Evolutionary conservation across 306 rosid species (phyloP).

Genomic region (Vigna nakashimae): DNA sequence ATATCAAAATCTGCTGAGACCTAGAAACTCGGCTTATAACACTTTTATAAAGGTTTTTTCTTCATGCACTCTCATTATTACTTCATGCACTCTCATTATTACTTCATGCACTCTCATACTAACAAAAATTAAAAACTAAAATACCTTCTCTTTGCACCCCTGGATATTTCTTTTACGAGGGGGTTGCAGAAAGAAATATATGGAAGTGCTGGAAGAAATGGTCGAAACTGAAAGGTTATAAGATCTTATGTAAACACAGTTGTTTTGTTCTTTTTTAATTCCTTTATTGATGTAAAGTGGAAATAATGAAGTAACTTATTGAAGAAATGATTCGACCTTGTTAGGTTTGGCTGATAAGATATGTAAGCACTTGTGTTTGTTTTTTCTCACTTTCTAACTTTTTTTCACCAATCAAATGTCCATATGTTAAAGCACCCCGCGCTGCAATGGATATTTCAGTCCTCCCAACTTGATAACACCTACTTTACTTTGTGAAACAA

Average conservation of each 20-base stretch:
- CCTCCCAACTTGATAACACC: slow-evolving; percentile 16
- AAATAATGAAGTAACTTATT: slow-evolving; percentile 41
- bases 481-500: slow-evolving; percentile 19
- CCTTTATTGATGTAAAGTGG: slow-evolving; percentile 31
- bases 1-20: background rate
- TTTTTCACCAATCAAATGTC: slow-evolving; percentile 25
- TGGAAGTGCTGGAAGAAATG: no score
- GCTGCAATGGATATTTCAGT: slow-evolving; percentile 7
- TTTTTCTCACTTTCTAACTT: slow-evolving; percentile 30
- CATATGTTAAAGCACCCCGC: slow-evolving; percentile 39
- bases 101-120: no score
- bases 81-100: no score
- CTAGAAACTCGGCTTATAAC: no score
- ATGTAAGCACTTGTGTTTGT: slow-evolving; percentile 39
- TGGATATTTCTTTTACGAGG: no score
- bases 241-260: background rate
- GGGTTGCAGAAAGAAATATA: no score
- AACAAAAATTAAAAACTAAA: no score
- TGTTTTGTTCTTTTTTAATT: background rate
- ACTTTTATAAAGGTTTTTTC: no score
- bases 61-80: no score
- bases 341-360: slow-evolving; percentile 44
- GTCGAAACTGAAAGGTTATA: no score
- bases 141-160: no score
- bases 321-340: slow-evolving; percentile 41